Evolutionary conservation across 164 flowering plant species (phyloP), one percentile per base, ranked within the genome.

Genomic region (Echeveria elegans): DNA sequence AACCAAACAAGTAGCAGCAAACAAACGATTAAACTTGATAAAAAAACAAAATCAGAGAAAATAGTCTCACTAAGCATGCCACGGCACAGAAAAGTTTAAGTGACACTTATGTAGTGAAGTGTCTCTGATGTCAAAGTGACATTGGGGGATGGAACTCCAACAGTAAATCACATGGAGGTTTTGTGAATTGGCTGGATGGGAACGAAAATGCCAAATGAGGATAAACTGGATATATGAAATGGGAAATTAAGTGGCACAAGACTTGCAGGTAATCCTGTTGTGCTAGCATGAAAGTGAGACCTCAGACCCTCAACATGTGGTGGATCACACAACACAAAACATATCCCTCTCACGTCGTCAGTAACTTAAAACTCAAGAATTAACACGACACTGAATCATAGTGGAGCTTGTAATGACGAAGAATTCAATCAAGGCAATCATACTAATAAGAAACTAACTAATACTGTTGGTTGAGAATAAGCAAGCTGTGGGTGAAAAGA

Each of bases 251-350:
- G 32, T 56, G 61, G 61, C 5, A 0, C 19, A 56, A 56, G 31
- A 56, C 61, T 24, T 6, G 61, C 61, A 56, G 61, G 61, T 28
- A 28, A 9, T 28, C 32, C 61, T 56, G 61, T 56, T 28, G 61
- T 32, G 61, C 61, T 56, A 56, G 32, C 32, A 28, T 29, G 61
- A 56, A 56, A 56, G 61, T 11, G 61, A 56, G 61, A 56, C 34
- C 61, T 56, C 61, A 56, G 32, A 56, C 61, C 12, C 61, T 23
- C 61, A 56, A 28, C 61, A 56, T 56, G 61, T 56, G 61, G 61
- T 29, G 14, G 14, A 28, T 7, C 15, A 56, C 31, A 56, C 61
- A 56, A 11, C 7, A 6, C n/a, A 0, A 2, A 11, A 24, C n/a
- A 34, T 7, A 7, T 34, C 37, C 37, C 19, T 43, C 47, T 43